Base-by-base conservation (phyloP, 208 protist species). In the Acanthamoeba lenticulata region DNA sequence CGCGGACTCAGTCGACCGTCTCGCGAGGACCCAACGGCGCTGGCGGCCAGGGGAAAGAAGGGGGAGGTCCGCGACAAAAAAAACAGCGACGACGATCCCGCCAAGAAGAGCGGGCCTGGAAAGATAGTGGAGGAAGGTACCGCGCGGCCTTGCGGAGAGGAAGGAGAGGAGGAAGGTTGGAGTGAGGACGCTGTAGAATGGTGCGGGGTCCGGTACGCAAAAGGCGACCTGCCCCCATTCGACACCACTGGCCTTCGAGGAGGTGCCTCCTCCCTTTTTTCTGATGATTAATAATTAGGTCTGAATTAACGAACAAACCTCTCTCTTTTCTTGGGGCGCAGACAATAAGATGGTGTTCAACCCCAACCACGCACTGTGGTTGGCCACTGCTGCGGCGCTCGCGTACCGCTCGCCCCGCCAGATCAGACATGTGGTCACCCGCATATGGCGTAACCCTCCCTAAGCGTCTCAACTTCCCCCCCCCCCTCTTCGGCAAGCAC, bases 371-470 rank as follows among this genome's bases (percentile, higher is more conserved):
- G 1, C 5, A 17, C 40, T 85, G 0, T 85, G 74, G 74, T 40
- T 85, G 0, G 74, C 74, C 27, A 85, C 74, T 11, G 74, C 44
- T 0, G 17, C 74, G 2, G 74, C 74, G 1, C 74, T 85, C 27
- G 74, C 74, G 40, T 85, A 85, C 11, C 74, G 74, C 24, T 38
- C 74, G 0, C 74, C 74, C 17, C 13, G 17, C 13, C 74, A 85
- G 42, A 85, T 85, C 36, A 0, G 42, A 5, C 74, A 85, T 9
- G 42, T 85, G 1, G 74, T 85, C 42, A 44, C 44, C 5, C 74
- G 74, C 74, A 85, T 85, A 47, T 85, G 74, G 74, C 2, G 74
- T 85, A 85, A n/a, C n/a, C n/a, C n/a, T n/a, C n/a, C n/a, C n/a
- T n/a, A n/a, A n/a, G n/a, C n/a, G n/a, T n/a, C n/a, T n/a, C n/a